These are phyloP conservation scores for Malus hybrid DNA, from an alignment of 331 rosid genomes.

Conservation along the genomic window DNA sequence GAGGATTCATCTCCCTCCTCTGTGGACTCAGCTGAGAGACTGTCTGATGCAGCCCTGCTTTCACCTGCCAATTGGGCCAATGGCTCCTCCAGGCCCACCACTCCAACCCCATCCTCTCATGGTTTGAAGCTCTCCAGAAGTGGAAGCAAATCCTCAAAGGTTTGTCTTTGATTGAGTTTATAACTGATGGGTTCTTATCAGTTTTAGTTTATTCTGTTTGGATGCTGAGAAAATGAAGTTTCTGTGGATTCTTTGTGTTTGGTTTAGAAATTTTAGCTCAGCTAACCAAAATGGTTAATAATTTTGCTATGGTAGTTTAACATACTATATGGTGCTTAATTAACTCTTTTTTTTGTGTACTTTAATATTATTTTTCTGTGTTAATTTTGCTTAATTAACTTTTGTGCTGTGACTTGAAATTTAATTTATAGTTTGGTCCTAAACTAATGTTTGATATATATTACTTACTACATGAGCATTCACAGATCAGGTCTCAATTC, in stretches of 20 bases:
- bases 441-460: background rate
- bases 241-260: background rate
- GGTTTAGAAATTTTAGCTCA: background rate
- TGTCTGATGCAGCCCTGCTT: slow-evolving; percentile 78
- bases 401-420: background rate
- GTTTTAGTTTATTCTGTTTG: slow-evolving; percentile 15
- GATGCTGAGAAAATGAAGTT: slow-evolving; percentile 9
- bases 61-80: slow-evolving; percentile 49
- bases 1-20: slow-evolving; percentile 50
- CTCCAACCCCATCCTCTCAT: slow-evolving; percentile 54
- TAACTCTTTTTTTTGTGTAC: background rate
- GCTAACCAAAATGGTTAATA: background rate
- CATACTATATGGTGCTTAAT: background rate
- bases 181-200: background rate
- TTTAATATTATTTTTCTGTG: background rate
- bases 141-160: slow-evolving; percentile 83
- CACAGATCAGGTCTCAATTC: background rate
- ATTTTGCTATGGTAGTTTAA: background rate
- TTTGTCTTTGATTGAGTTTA: slow-evolving; percentile 15
- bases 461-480: background rate
- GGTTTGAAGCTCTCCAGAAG: slow-evolving; percentile 57
- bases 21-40: slow-evolving; percentile 44
- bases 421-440: slow-evolving; percentile 11
- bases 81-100: slow-evolving; percentile 50
- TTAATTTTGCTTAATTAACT: background rate